Base-by-base conservation (phyloP, 306 rosid species). In the Prunus campanulata region DNA sequence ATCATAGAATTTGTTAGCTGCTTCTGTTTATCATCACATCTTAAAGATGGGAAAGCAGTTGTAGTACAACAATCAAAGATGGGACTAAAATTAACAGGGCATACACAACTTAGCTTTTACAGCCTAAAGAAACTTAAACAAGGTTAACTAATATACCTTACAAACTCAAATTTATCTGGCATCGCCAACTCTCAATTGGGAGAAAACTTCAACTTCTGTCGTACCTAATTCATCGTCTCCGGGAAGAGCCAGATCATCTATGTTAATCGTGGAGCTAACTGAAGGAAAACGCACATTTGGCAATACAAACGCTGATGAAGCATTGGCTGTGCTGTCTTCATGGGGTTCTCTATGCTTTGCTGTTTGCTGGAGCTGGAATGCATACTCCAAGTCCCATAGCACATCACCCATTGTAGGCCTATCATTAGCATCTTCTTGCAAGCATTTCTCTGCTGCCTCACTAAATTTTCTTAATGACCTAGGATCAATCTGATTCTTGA, bases 341-440 rank as follows among this genome's bases (percentile, higher is more conserved):
- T 87, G 76, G 0, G 85, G 89, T 62, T 79, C 82, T 79, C 80
- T 75, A 3, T 22, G 63, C 57, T 8, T 77, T 54, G 84, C 46
- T 1, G 73, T 81, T 72, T 79, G 86, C 67, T 89, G 88, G 73
- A 89, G 91, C 85, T 82, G 89, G 57, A 85, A 74, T 4, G 88
- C 78, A 59, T 85, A 87, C 75, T 87, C 91, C 74, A 87, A 72
- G 69, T 87, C 91, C 93, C 93, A 87, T 11, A 81, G 46, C 42
- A 89, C 91, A 76, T 89, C 87, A 1, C 44, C 77, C 91, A 89
- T 87, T 56, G 82, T 51, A 5, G 89, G 88, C 83, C 90, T 64
- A 52, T 85, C 83, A n/a, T 13, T 29, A 25, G 82, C 72, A 35
- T 84, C 82, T 0, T 81, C 82, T 35, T 79, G 80, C 82, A 83